Base-by-base conservation (phyloP, 805 yeast genomes). In the Metschnikowia lochheadii region DNA sequence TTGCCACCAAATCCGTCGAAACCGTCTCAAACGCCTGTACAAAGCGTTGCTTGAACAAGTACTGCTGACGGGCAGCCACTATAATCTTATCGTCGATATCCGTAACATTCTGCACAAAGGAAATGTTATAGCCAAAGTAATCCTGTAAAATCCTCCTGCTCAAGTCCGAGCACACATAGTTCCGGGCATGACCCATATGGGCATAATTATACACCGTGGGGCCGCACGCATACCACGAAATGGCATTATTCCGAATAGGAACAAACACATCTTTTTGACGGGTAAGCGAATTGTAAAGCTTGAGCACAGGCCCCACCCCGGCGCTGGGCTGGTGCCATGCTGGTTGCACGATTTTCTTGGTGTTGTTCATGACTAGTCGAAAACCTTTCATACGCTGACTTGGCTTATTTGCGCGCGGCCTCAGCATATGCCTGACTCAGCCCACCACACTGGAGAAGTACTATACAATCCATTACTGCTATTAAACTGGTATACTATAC, bases 121-220 rank as follows among this genome's bases (percentile, higher is more conserved):
- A 78, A 40, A 94, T 81, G 58, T 89, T 83, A 70, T 89, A 94
- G 18, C 96, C 96, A 69, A 94, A 94, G 68, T 89, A 92, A 67
- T 92, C 89, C 67, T 85, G 89, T 56, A 94, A 66, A 46, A 94
- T 80, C 59, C 99, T 80, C 66, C 99, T 83, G 65, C 90, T 87
- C 64, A 94, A 89, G 67, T 94, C 99, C 48, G 87, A 88, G 8
- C 96, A 82, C 45, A 94, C 98, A 63, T 94, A 94, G 70, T 94
- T 94, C 68, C 99, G 79, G 13, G 99, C 99, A 67, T 94, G 99
- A 20, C 99, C 99, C 97, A 94, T 90, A 65, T 94, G 99, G 47
- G 91, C 82, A 33, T 94, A 83, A 69, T 94, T 96, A 64, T 94
- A 94, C 14, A 94, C 99, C 0, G 99, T 94, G 11, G 99, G 99